phyloP scores from a whole-genome alignment of 2,329 filamentous ascomycete species.

The Colletotrichum tamarilloi region DNA sequence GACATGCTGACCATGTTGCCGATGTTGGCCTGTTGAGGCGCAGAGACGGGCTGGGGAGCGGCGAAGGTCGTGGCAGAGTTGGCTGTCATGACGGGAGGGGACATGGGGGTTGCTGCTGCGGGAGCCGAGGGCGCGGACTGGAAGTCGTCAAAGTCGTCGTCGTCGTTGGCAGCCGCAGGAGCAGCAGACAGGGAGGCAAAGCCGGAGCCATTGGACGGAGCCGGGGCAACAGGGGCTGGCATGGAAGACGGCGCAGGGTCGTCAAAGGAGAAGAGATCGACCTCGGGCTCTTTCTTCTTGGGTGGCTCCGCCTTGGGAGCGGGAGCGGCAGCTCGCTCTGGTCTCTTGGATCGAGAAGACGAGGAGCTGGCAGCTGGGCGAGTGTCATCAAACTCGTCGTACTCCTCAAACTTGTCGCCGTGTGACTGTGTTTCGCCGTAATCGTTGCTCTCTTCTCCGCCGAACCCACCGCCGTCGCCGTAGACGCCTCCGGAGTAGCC shows the following conservation, averaged over 20 bases:
- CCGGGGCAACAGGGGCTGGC: slow-evolving; percentile 52
- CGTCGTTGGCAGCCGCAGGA: slow-evolving; percentile 54
- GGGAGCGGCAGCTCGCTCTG: slow-evolving; percentile 52
- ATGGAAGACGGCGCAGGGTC: slow-evolving; percentile 70
- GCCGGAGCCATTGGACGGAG: slow-evolving; percentile 58
- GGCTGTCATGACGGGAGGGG: slow-evolving; percentile 62
- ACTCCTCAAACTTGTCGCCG: slow-evolving; percentile 90
- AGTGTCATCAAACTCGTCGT: slow-evolving; percentile 91
- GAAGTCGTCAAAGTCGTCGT: slow-evolving; percentile 97
- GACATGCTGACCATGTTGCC: slow-evolving; percentile 83
- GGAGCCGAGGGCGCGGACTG: slow-evolving; percentile 76
- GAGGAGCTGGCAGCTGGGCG: slow-evolving; percentile 58
- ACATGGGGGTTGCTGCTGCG: slow-evolving; percentile 57
- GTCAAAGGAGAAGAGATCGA: slow-evolving; percentile 93
- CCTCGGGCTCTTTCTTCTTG: slow-evolving; percentile 89
- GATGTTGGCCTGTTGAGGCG: slow-evolving; percentile 81
- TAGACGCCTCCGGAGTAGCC: slow-evolving; percentile 81
- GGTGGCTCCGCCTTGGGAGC: slow-evolving; percentile 75
- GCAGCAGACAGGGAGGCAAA: slow-evolving; percentile 56
- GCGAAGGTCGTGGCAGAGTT: slow-evolving; percentile 76
- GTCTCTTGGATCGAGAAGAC: slow-evolving; percentile 61
- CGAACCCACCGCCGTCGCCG: slow-evolving; percentile 95
- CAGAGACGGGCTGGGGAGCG: slow-evolving; percentile 86
- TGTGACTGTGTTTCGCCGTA: slow-evolving; percentile 49
- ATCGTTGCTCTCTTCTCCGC: slow-evolving; percentile 79